These are phyloP conservation scores for Canariomyces notabilis DNA, from an alignment of 2,329 filamentous ascomycete species.

Conservation along the genomic window DNA sequence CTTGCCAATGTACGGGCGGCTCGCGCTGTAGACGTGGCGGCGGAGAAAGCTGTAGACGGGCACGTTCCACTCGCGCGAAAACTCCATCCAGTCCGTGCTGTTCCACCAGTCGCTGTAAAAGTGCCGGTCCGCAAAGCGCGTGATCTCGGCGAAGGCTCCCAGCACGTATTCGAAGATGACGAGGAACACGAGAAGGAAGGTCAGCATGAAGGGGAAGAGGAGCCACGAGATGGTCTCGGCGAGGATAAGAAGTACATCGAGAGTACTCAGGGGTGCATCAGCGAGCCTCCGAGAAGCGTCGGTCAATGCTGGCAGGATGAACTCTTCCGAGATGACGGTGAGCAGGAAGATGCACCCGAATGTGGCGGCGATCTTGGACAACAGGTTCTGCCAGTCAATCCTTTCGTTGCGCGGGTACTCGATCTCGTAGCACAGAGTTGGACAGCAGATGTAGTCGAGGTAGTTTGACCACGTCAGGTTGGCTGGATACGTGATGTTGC, in stretches of 20 bases:
- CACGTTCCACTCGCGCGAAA: conserved; percentile 95
- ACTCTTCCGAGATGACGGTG: conserved; percentile 87
- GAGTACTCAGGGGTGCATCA: conserved; percentile 33
- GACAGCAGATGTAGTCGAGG: conserved; percentile 81
- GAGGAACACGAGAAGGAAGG: conserved; percentile 89
- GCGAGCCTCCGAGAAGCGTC: conserved; percentile 57
- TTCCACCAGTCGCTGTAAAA: conserved; percentile 83
- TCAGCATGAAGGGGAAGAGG: conserved; percentile 96
- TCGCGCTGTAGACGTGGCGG: conserved; percentile 87
- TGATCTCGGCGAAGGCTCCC: conserved; percentile 91
- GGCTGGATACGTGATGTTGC: conserved; percentile 80
- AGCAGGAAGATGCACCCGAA: conserved; percentile 97
- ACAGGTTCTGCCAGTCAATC: conserved; percentile 75
- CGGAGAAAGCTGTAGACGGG: conserved; percentile 94
- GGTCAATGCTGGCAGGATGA: conserved; percentile 82
- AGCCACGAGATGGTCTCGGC: conserved; percentile 87
- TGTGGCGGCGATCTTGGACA: conserved; percentile 80
- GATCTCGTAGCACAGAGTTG: conserved; percentile 94
- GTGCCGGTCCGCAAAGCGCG: conserved; percentile 84
- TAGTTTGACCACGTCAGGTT: conserved; percentile 84
- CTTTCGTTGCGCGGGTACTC: conserved; percentile 79
- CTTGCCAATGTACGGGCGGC: conserved; percentile 69
- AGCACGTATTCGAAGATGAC: conserved; percentile 98
- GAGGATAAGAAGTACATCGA: conserved; percentile 73
- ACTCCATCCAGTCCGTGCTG: conserved; percentile 87